Percentiles rank a stretch among this genome's conserved stretches.
These are phyloP conservation scores for Cercophora samala DNA, from an alignment of 495 filamentous ascomycete genomes.

Conservation along the genomic window DNA sequence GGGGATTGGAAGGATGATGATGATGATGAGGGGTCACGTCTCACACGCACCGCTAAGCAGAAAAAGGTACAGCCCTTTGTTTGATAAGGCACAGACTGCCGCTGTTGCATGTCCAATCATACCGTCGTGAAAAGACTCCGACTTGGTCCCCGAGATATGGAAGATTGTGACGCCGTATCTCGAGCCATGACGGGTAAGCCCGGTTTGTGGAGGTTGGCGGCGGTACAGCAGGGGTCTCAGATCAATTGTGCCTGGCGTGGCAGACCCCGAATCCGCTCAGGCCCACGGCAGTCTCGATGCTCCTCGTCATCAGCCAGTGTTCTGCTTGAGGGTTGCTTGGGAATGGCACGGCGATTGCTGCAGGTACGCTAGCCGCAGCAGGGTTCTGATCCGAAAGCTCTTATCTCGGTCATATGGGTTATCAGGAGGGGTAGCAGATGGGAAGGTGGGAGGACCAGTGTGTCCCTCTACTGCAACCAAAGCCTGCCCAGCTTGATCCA, in stretches of 20 bases:
- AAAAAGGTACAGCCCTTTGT: not conserved
- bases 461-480: too few species aligned
- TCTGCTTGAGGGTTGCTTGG: not conserved
- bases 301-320: not conserved
- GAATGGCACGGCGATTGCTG: not conserved
- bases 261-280: not conserved
- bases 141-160: conserved; percentile 3
- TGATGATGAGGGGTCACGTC: not conserved
- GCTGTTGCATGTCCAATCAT: not conserved
- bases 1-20: too few species aligned
- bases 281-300: not conserved
- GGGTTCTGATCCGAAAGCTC: conserved; percentile 12
- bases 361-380: conserved; percentile 12
- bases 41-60: not conserved
- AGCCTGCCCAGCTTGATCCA: not conserved
- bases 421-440: not conserved
- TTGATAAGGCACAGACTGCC: not conserved
- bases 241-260: not conserved
- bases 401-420: not conserved
- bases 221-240: not conserved
- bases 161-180: not conserved
- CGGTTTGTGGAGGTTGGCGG: not conserved
- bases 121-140: not conserved
- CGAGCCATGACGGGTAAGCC: conserved; percentile 1
- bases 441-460: not conserved